Conservation (phyloP, 495 filamentous ascomycete species). For the Bombardia bombarda region DNA sequence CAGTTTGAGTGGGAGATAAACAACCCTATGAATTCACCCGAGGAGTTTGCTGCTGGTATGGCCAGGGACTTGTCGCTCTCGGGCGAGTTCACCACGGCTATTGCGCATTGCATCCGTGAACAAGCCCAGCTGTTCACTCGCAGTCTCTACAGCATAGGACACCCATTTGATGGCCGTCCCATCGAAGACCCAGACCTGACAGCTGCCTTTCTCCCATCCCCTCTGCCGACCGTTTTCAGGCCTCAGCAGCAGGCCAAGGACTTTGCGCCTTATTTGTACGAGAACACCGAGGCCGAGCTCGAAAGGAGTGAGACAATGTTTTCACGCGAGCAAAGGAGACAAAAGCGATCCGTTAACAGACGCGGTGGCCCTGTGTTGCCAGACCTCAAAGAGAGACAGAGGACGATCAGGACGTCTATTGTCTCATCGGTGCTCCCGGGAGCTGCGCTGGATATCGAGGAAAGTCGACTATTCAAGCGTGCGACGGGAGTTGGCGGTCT, state of each 20-base stretch:
- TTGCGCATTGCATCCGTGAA: slow-evolving; percentile 94
- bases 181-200: slow-evolving; percentile 86
- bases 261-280: slow-evolving; percentile 86
- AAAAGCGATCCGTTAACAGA: slow-evolving; percentile 91
- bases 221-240: slow-evolving; percentile 73
- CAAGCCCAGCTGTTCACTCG: slow-evolving; percentile 90
- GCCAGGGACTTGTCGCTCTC: slow-evolving; percentile 83
- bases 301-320: slow-evolving; percentile 88
- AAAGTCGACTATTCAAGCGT: slow-evolving; percentile 77
- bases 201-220: slow-evolving; percentile 77
- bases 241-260: slow-evolving; percentile 88
- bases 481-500: slow-evolving; percentile 37
- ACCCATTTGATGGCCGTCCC: slow-evolving; percentile 90
- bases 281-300: slow-evolving; percentile 83
- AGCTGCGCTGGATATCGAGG: slow-evolving; percentile 68
- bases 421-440: slow-evolving; percentile 89
- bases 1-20: slow-evolving; percentile 99
- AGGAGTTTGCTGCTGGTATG: slow-evolving; percentile 88
- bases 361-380: slow-evolving; percentile 90
- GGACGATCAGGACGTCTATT: slow-evolving; percentile 82
- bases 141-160: slow-evolving; percentile 84
- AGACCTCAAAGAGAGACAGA: slow-evolving; percentile 88
- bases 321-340: slow-evolving; percentile 82
- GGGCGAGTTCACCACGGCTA: slow-evolving; percentile 94
- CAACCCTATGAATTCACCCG: slow-evolving; percentile 83